Conservation (phyloP, 2,329 filamentous ascomycete genomes). For the Fusarium nelsonii region DNA sequence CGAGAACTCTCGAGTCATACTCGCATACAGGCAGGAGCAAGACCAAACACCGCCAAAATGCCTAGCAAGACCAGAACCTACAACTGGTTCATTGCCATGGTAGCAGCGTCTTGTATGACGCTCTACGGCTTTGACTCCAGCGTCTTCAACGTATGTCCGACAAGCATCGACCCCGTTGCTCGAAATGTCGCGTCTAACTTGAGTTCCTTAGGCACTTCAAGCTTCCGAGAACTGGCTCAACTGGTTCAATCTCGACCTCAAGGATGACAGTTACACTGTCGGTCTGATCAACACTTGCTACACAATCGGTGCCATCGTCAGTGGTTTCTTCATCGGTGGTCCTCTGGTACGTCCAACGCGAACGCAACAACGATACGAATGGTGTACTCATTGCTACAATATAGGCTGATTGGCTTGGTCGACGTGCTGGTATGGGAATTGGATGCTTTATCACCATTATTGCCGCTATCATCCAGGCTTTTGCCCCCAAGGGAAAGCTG, state of each 20-base stretch:
- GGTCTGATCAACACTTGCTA: slow-evolving; percentile 75
- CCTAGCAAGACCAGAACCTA: slow-evolving; percentile 50
- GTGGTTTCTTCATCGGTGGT: slow-evolving; percentile 77
- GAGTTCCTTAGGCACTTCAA: slow-evolving; percentile 63
- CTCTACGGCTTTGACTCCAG: slow-evolving; percentile 81
- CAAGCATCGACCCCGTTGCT: not conserved
- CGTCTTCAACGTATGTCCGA: slow-evolving; percentile 70
- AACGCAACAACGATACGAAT: not conserved
- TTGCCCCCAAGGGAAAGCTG: slow-evolving; percentile 70
- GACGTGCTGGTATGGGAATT: slow-evolving; percentile 73
- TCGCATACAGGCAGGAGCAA: not conserved
- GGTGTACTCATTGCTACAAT: slow-evolving; percentile 19
- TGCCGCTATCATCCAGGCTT: slow-evolving; percentile 77
- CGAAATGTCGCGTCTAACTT: slow-evolving; percentile 11
- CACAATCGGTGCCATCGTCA: slow-evolving; percentile 76
- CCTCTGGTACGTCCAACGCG: slow-evolving; percentile 59
- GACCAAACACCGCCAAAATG: slow-evolving; percentile 50
- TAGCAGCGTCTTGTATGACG: slow-evolving; percentile 80
- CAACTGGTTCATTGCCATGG: slow-evolving; percentile 70
- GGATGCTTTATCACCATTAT: slow-evolving; percentile 75
- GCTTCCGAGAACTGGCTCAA: slow-evolving; percentile 74
- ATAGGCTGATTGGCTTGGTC: slow-evolving; percentile 69
- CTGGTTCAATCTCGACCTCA: slow-evolving; percentile 67
- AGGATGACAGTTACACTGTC: slow-evolving; percentile 59
- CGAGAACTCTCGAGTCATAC: not conserved